Percentiles rank a stretch among this genome's conserved stretches.
Evolutionary conservation across 495 filamentous ascomycete species (phyloP).

Genomic region (Hypoxylon lienhwacheense): DNA sequence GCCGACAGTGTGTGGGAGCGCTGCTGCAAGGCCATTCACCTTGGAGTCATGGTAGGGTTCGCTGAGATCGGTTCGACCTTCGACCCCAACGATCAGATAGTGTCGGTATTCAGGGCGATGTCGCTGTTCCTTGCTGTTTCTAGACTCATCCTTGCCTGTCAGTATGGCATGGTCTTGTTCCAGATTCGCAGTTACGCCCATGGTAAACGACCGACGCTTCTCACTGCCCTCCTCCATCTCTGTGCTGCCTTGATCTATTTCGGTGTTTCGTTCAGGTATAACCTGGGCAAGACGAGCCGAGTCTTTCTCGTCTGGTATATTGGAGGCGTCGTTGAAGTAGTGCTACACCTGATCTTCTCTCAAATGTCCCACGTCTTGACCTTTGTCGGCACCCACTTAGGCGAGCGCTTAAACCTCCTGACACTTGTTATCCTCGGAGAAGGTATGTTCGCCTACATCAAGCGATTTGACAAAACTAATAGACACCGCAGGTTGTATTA

Average conservation of each 20-base stretch:
- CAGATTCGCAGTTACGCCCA: slow-evolving; percentile 47
- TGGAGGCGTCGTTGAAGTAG: slow-evolving; percentile 57
- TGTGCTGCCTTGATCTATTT: slow-evolving; percentile 52
- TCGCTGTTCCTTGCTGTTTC: slow-evolving; percentile 59
- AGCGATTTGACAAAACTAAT: neutral
- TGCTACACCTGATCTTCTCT: slow-evolving; percentile 57
- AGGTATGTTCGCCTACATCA: slow-evolving; percentile 43
- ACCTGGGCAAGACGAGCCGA: slow-evolving; percentile 33
- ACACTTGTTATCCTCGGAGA: slow-evolving; percentile 73
- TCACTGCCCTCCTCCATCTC: slow-evolving; percentile 49
- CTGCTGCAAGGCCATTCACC: slow-evolving; percentile 62
- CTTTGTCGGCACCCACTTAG: slow-evolving; percentile 67
- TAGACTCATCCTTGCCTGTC: slow-evolving; percentile 58
- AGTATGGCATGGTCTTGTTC: slow-evolving; percentile 57
- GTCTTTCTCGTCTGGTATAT: slow-evolving; percentile 62
- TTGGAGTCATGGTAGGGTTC: slow-evolving; percentile 66
- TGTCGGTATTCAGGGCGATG: slow-evolving; percentile 57
- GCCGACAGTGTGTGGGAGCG: slow-evolving; percentile 68
- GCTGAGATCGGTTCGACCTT: slow-evolving; percentile 62
- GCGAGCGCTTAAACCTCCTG: slow-evolving; percentile 66
- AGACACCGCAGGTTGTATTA: slow-evolving; percentile 21
- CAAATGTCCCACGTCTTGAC: slow-evolving; percentile 57
- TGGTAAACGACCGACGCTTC: slow-evolving; percentile 42
- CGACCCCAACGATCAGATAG: slow-evolving; percentile 46
- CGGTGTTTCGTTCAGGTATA: slow-evolving; percentile 46